Base-by-base conservation (phyloP, 345 rosid species). In the Lagerstroemia speciosa region DNA sequence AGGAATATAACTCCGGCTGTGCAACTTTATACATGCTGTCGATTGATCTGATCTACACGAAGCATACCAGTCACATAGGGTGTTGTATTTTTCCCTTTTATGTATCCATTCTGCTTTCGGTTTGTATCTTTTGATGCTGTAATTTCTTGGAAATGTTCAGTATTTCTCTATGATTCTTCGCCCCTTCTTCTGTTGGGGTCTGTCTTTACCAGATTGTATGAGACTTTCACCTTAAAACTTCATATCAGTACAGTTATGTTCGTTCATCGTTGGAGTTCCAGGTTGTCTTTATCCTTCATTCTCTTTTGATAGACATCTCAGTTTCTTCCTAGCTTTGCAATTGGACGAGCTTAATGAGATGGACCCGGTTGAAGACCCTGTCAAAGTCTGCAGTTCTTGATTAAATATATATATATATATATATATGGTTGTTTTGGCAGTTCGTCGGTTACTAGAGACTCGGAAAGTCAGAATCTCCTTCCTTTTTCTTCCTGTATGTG, bases 181-280 rank as follows among this genome's bases (percentile, higher is more conserved):
- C 67, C 71, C 34, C 14, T 58, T 11, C 11, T 26, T 58, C 11
- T 27, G 19, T 72, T 77, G 69, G 83, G 73, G 73, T 72, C 69
- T 62, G 73, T 79, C 65, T 53, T 73, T 72, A 72, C 71, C 78
- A 65, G 77, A 77, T 85, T 82, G 82, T 77, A 80, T 72, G 78
- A 76, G 78, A 78, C 78, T 66, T 74, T 78, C 70, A 55, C 77
- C 71, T 80, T 73, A 72, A 68, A n/a, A n/a, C n/a, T n/a, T n/a
- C n/a, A n/a, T n/a, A n/a, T n/a, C n/a, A n/a, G n/a, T n/a, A n/a
- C n/a, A n/a, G n/a, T n/a, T n/a, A n/a, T n/a, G n/a, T n/a, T n/a
- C n/a, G n/a, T n/a, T n/a, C n/a, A n/a, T n/a, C n/a, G n/a, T n/a
- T n/a, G n/a, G n/a, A n/a, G n/a, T n/a, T n/a, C n/a, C n/a, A n/a